phyloP scores from a whole-genome alignment of 331 rosid genomes.

The Rhamnella rubrinervis region DNA sequence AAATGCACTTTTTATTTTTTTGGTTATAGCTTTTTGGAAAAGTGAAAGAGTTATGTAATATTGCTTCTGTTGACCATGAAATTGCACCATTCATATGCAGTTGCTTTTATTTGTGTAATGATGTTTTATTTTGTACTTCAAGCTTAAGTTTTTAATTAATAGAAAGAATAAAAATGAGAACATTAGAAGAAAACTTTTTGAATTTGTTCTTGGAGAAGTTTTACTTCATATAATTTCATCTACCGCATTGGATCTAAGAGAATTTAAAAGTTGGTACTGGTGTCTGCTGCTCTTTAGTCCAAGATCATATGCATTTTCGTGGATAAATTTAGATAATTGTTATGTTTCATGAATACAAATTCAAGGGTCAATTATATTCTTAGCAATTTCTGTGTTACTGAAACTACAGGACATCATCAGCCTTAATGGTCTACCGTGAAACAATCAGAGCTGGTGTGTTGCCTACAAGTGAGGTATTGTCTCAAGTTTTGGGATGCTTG shows the following conservation, averaged over 20 bases:
- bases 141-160: neutral
- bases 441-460: conserved; percentile 61
- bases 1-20: neutral
- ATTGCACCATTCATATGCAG: neutral
- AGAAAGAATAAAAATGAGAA: neutral
- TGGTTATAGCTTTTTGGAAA: conserved; percentile 2
- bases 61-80: conserved; percentile 9
- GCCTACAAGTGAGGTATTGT: conserved; percentile 69
- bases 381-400: conserved; percentile 21
- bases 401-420: conserved; percentile 69
- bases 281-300: neutral
- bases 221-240: neutral
- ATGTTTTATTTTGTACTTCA: neutral
- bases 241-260: neutral
- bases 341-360: conserved; percentile 7
- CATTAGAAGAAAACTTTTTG: neutral
- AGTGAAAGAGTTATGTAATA: neutral
- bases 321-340: neutral
- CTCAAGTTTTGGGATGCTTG: conserved; percentile 91
- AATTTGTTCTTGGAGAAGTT: neutral
- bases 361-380: conserved; percentile 24
- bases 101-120: neutral
- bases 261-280: neutral
- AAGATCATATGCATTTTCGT: neutral
- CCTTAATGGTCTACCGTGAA: conserved; percentile 81